phyloP scores from a whole-genome alignment of 495 filamentous ascomycete genomes.

The Annulohypoxylon moriforme region DNA sequence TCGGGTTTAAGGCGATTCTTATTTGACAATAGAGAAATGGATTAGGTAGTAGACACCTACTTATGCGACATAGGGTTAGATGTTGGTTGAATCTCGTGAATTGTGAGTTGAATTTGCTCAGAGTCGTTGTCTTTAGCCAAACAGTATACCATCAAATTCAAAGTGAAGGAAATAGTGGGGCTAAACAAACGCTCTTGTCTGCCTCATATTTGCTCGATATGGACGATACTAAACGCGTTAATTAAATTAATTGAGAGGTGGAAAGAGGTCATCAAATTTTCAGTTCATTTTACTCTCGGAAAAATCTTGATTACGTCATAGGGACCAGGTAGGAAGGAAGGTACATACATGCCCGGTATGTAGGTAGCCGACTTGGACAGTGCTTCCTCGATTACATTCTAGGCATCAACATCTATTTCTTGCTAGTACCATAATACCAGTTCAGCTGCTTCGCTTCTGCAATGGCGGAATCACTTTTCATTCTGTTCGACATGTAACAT shows the following conservation, averaged over 20 bases:
- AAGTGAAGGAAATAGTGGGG: neutral
- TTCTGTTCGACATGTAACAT: neutral
- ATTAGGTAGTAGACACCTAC: neutral
- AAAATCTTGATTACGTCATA: neutral
- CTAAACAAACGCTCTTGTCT: neutral
- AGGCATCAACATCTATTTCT: too few species aligned
- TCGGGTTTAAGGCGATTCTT: neutral
- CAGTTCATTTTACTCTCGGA: neutral
- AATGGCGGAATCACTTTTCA: neutral
- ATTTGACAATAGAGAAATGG: neutral
- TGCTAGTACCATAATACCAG: too few species aligned
- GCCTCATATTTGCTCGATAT: neutral
- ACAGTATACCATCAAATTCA: neutral
- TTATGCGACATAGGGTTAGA: neutral
- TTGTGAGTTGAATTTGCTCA: neutral
- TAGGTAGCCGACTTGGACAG: neutral
- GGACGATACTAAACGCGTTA: too few species aligned
- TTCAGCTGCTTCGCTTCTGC: neutral
- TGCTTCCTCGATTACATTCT: too few species aligned
- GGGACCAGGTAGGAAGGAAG: neutral
- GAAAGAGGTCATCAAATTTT: neutral
- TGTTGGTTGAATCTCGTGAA: neutral
- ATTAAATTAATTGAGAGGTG: neutral
- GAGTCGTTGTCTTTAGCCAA: neutral
- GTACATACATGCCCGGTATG: too few species aligned